Base-by-base conservation (phyloP, 192 early-diverging fungal species). In the Cladochytrium replicatum region DNA sequence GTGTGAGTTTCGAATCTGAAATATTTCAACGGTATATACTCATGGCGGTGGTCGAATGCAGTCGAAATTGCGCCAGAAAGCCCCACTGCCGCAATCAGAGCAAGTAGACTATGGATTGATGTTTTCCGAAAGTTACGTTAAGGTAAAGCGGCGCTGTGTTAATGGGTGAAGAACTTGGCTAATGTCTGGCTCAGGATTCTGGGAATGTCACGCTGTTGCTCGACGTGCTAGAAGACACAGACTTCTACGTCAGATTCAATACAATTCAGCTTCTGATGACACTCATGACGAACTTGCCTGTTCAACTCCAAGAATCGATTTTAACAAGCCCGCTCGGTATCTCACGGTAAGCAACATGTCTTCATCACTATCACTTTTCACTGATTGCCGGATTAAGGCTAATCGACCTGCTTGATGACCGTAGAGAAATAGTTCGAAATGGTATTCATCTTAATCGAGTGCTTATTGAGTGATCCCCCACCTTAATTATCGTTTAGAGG, bases 191-290 rank as follows among this genome's bases (percentile, higher is more conserved):
- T 7, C 54, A 74, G 64, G 55, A 61, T 46, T 63, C 72, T 11
- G 46, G 64, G 13, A 83, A 91, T 52, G 83, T 98, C 24, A 72
- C 86, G 3, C 59, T 83, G 2, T 64, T 98, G 21, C 66, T 98
- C 27, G 91, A 88, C 55, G 76, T 93, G 48, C 72, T 95, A 1
- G 87, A 88, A 32, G 89, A 94, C 52, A 72, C 78, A 32, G 91
- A 99, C 53, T 99, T 91, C 67, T 93, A 96, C 50, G 84, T 96
- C 37, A 75, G 92, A n/a, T 96, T 87, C 68, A 77, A 88, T 43
- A 74, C 88, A 11, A 82, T 95, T 28, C 86, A 93, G 63, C 69
- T 99, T 5, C 71, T 99, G 4, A 68, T 81, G 3, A 83, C 82
- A 2, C 63, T 99, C 4, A 70, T 88, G 13, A 51, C 69, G 17